Percentiles rank a stretch among this genome's conserved stretches.
Evolutionary conservation across 768 basidiomycete species (phyloP).

Genomic region (Austroboletus festivus): DNA sequence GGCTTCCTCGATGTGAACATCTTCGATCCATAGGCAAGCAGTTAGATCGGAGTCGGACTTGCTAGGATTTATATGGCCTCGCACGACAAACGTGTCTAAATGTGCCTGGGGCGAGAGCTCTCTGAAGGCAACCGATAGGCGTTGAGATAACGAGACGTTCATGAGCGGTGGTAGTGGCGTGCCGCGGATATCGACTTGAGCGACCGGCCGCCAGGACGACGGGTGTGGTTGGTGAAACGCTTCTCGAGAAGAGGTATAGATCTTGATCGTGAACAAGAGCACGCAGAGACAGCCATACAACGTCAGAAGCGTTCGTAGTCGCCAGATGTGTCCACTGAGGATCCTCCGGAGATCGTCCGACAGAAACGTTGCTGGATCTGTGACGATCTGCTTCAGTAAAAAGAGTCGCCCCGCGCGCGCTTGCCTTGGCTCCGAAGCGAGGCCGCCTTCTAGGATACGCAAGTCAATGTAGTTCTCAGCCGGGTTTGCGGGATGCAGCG

Average conservation of each 20-base stretch:
- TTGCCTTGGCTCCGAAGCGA: constrained; percentile 12
- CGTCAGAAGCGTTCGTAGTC: constrained; percentile 32
- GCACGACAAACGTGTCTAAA: constrained; percentile 38
- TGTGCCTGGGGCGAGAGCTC: constrained; percentile 23
- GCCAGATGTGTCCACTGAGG: constrained; percentile 21
- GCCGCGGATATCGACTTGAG: not conserved
- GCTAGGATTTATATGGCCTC: constrained; percentile 7
- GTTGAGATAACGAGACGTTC: constrained; percentile 31
- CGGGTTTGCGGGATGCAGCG: constrained; percentile 1
- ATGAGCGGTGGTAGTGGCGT: constrained; percentile 18
- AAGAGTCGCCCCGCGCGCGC: constrained; percentile 20
- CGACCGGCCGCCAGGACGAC: not conserved
- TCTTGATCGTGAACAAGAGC: constrained; percentile 34
- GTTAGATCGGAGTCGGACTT: constrained; percentile 29
- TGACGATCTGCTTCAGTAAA: constrained; percentile 27
- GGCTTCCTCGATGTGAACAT: constrained; percentile 33
- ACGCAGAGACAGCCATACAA: constrained; percentile 44
- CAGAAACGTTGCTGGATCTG: constrained; percentile 24
- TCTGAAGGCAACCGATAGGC: constrained; percentile 36
- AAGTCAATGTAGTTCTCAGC: constrained; percentile 14
- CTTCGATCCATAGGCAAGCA: constrained; percentile 51
- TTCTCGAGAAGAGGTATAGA: constrained; percentile 14
- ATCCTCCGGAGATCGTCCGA: constrained; percentile 26
- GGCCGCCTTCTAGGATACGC: constrained; percentile 15
- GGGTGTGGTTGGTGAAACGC: constrained; percentile 3